Conservation (phyloP, 148 eudicot species). For the Cornus controversa region DNA sequence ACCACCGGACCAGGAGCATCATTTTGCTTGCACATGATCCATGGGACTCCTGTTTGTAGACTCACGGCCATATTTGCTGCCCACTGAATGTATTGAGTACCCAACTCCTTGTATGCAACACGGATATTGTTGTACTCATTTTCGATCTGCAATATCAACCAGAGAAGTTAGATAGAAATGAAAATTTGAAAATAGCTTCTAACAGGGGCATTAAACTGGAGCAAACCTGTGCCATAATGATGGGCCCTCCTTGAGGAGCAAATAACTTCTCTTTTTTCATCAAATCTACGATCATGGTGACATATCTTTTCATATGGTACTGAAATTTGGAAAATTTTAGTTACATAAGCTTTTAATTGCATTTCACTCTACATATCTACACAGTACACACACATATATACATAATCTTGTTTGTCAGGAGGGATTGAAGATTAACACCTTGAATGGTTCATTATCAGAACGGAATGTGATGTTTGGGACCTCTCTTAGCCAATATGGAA, state of each 20-base stretch:
- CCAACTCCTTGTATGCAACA: slow-evolving; percentile 46
- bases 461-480: slow-evolving; percentile 59
- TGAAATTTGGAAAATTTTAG: slow-evolving; percentile 17
- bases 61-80: slow-evolving; percentile 68
- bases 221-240: slow-evolving; percentile 70
- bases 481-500: slow-evolving; percentile 77
- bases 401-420: neutral
- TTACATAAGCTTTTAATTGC: neutral
- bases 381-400: neutral
- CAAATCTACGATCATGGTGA: slow-evolving; percentile 39
- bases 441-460: slow-evolving; percentile 62
- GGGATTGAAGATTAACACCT: slow-evolving; percentile 36
- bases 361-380: neutral
- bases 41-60: slow-evolving; percentile 61
- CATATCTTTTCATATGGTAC: slow-evolving; percentile 58
- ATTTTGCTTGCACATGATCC: slow-evolving; percentile 93
- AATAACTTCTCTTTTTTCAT: slow-evolving; percentile 67
- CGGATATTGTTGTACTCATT: slow-evolving; percentile 77
- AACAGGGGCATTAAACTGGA: neutral
- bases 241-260: slow-evolving; percentile 90
- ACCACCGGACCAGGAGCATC: slow-evolving; percentile 76
- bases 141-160: slow-evolving; percentile 50
- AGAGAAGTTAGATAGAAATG: neutral
- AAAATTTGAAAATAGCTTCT: neutral
- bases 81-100: slow-evolving; percentile 62